These are phyloP conservation scores for Fusarium buharicum DNA, from an alignment of 2,329 filamentous ascomycete genomes.

Conservation along the genomic window DNA sequence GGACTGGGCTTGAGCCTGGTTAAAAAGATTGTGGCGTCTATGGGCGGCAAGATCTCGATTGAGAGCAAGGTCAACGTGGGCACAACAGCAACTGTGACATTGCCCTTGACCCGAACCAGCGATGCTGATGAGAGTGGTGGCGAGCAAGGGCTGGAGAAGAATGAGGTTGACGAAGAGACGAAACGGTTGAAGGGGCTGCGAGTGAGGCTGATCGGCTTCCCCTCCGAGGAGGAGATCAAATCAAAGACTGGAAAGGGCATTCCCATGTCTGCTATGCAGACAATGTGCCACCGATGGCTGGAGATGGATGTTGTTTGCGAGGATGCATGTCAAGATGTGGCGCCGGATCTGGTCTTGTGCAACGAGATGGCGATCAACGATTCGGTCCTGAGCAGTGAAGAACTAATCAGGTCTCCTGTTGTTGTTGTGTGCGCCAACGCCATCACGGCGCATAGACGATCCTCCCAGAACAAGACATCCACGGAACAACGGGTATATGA, in stretches of 20 bases:
- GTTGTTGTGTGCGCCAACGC: slow-evolving; percentile 51
- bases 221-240: slow-evolving; percentile 11
- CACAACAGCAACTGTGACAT: slow-evolving; percentile 49
- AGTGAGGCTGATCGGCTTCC: slow-evolving; percentile 34
- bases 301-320: slow-evolving; percentile 34
- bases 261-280: slow-evolving; percentile 28
- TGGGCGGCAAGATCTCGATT: slow-evolving; percentile 69
- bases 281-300: slow-evolving; percentile 37
- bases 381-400: slow-evolving; percentile 1
- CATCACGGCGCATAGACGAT: slow-evolving; percentile 45
- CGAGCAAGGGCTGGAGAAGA: slow-evolving; percentile 26
- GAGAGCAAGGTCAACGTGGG: slow-evolving; percentile 55
- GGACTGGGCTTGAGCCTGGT: slow-evolving; percentile 75
- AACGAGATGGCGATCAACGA: slow-evolving; percentile 28
- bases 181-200: slow-evolving; percentile 46
- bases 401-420: slow-evolving; percentile 33
- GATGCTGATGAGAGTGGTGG: not conserved
- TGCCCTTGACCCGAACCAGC: slow-evolving; percentile 43
- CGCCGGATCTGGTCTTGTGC: slow-evolving; percentile 47
- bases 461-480: slow-evolving; percentile 30
- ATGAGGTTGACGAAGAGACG: slow-evolving; percentile 47
- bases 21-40: slow-evolving; percentile 65
- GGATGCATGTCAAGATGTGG: not conserved
- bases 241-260: slow-evolving; percentile 8
- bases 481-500: slow-evolving; percentile 47